These are phyloP conservation scores for Rhodotorula mucilaginosa DNA, from an alignment of 1,284 basidiomycete genomes.

Conservation along the genomic window DNA sequence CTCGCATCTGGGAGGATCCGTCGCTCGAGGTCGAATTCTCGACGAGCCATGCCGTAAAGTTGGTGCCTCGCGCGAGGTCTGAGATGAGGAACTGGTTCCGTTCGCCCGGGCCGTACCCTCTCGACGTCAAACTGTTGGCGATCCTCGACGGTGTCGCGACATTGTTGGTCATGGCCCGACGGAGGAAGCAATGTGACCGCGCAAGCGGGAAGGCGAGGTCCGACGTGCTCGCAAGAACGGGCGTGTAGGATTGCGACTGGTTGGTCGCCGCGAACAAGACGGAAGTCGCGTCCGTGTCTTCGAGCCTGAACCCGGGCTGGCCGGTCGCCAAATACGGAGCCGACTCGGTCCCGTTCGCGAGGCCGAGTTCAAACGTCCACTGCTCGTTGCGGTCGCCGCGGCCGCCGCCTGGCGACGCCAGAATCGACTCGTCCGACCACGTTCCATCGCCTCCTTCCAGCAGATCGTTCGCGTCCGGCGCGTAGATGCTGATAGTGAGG, in stretches of 20 bases:
- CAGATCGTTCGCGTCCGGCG: constrained; percentile 2
- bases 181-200: constrained; percentile 48
- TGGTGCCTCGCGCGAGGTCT: constrained; percentile 44
- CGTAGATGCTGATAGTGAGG: constrained; percentile 18
- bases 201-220: constrained; percentile 39
- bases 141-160: background rate
- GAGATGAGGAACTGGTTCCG: constrained; percentile 43
- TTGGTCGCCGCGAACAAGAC: constrained; percentile 46
- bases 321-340: constrained; percentile 16
- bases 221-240: constrained; percentile 44
- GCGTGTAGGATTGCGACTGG: constrained; percentile 32
- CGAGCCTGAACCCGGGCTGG: constrained; percentile 35
- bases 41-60: constrained; percentile 51
- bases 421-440: background rate
- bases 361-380: constrained; percentile 39
- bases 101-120: constrained; percentile 37
- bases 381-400: background rate
- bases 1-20: constrained; percentile 6
- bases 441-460: background rate
- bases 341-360: constrained; percentile 15
- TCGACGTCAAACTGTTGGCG: constrained; percentile 22
- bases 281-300: constrained; percentile 46
- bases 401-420: background rate
- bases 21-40: constrained; percentile 27
- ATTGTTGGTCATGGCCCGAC: constrained; percentile 28